phyloP scores from a whole-genome alignment of 2,329 filamentous ascomycete species.

The Aspergillus flavus region DNA sequence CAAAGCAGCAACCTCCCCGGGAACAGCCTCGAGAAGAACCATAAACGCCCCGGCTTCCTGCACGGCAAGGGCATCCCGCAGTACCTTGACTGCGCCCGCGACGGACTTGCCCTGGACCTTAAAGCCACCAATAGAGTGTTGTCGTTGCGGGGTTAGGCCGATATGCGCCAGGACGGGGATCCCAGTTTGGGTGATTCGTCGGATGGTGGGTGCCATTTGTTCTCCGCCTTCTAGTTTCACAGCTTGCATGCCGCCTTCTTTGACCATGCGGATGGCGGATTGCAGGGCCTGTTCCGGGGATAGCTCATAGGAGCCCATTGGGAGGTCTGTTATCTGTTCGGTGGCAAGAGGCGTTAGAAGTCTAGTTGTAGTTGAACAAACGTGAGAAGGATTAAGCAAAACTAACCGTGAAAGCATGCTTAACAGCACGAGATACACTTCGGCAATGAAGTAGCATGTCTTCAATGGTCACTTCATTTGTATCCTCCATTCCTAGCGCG shows the following conservation, averaged over 20 bases:
- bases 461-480: conserved; percentile 84
- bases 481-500: conserved; percentile 91
- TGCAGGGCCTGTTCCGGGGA: conserved; percentile 79
- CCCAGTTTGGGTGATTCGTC: conserved; percentile 80
- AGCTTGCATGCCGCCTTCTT: conserved; percentile 83
- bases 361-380: too few species aligned
- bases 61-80: conserved; percentile 85
- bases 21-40: conserved; percentile 88
- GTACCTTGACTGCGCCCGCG: conserved; percentile 68
- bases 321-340: conserved; percentile 78
- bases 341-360: not conserved
- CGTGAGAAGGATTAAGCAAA: not conserved
- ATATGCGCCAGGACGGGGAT: conserved; percentile 91
- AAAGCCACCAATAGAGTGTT: conserved; percentile 89
- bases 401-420: conserved; percentile 79
- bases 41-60: conserved; percentile 88
- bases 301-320: conserved; percentile 95
- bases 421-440: conserved; percentile 80
- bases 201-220: conserved; percentile 83
- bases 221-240: conserved; percentile 90
- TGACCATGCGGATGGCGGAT: conserved; percentile 84
- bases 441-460: conserved; percentile 95
- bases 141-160: conserved; percentile 88
- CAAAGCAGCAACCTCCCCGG: conserved; percentile 75
- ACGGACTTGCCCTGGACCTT: conserved; percentile 88